Evolutionary conservation across 352 stramenopile genomes (phyloP).

Genomic region (Globisporangium apiculatum): DNA sequence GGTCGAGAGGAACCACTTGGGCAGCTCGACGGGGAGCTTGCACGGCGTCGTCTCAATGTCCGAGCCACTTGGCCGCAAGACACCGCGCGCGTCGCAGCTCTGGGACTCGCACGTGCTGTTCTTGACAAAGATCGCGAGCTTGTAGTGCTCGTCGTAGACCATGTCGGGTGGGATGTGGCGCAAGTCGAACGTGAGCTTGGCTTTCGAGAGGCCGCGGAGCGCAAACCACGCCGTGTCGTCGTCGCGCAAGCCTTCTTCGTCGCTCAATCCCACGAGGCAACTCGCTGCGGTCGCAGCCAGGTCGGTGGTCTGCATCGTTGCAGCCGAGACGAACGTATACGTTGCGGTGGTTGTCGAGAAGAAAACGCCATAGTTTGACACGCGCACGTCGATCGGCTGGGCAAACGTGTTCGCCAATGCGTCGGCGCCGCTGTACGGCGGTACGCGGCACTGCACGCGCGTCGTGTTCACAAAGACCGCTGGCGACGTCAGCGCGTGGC

Average conservation of each 20-base stretch:
- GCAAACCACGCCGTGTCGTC: conserved; percentile 91
- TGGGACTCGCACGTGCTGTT: conserved; percentile 90
- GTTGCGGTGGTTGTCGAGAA: conserved; percentile 56
- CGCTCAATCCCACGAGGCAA: conserved; percentile 24
- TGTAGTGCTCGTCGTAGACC: conserved; percentile 94
- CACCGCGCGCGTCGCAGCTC: conserved; percentile 61
- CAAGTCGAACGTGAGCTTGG: conserved; percentile 93
- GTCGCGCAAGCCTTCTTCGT: conserved; percentile 76
- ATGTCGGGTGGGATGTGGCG: conserved; percentile 87
- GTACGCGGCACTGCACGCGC: conserved; percentile 69
- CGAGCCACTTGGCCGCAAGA: conserved; percentile 38
- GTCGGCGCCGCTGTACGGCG: conserved; percentile 39
- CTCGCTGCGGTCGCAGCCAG: conserved; percentile 27
- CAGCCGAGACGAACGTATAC: conserved; percentile 32
- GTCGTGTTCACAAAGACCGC: conserved; percentile 82
- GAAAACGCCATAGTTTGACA: conserved; percentile 79
- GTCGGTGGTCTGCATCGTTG: conserved; percentile 29
- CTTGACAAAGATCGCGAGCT: conserved; percentile 92
- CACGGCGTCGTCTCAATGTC: conserved; percentile 90
- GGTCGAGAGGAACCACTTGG: conserved; percentile 86
- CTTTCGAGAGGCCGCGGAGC: conserved; percentile 87
- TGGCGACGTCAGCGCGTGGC: conserved; percentile 20
- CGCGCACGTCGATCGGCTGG: conserved; percentile 35
- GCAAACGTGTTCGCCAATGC: conserved; percentile 8
- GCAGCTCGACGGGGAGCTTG: conserved; percentile 83